These are phyloP conservation scores for Ochetophila trinervis DNA, from an alignment of 306 rosid genomes.

Conservation along the genomic window DNA sequence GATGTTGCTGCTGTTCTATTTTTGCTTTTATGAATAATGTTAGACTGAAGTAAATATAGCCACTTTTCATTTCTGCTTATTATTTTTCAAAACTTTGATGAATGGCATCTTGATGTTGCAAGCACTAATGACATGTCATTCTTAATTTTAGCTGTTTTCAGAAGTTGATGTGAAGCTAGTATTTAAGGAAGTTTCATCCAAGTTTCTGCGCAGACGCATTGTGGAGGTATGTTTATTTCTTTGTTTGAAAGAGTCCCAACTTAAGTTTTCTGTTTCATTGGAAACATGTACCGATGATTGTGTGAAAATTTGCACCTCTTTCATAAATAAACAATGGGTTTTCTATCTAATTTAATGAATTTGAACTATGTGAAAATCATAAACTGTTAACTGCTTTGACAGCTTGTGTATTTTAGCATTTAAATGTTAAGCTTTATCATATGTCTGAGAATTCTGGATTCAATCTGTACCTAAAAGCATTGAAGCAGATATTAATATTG, in stretches of 20 bases:
- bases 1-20: no score
- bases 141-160: constrained; percentile 57
- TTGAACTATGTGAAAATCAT: no score
- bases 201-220: constrained; percentile 76
- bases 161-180: constrained; percentile 98
- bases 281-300: neutral
- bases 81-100: neutral
- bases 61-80: no score
- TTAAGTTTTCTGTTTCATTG: neutral
- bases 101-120: neutral
- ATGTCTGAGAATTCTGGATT: no score
- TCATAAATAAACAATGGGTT: no score
- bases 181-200: constrained; percentile 87
- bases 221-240: constrained; percentile 68
- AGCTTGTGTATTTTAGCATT: no score
- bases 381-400: no score
- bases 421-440: no score
- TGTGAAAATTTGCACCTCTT: neutral
- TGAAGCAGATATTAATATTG: no score
- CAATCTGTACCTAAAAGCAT: neutral
- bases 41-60: no score
- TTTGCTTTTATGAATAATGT: no score
- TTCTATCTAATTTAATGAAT: no score
- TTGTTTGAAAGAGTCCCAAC: neutral
- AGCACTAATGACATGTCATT: constrained; percentile 6